Percentiles rank a stretch among this genome's conserved stretches.
Evolutionary conservation across 2,329 filamentous ascomycete genomes (phyloP).

Genomic region (Hypocreales sp.): DNA sequence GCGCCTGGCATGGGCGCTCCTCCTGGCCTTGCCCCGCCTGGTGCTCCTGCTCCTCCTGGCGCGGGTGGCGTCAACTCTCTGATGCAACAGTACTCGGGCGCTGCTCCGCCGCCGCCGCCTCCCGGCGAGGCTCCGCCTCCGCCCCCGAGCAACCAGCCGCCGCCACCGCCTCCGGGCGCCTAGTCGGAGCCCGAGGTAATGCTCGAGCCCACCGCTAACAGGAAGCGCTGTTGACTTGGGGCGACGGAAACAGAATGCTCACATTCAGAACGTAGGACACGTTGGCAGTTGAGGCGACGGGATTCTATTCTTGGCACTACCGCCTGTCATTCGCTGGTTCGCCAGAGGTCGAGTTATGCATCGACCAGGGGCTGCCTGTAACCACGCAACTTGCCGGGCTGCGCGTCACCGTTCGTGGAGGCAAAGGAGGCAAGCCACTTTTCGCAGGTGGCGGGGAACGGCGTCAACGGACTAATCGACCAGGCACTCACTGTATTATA

Average conservation of each 20-base stretch:
- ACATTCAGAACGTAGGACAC: too few relatives aligned
- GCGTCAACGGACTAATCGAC: too few relatives aligned
- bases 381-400: too few relatives aligned
- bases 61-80: conserved; percentile 46
- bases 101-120: conserved; percentile 41
- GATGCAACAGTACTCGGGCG: conserved; percentile 48
- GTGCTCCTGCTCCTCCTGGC: conserved; percentile 34
- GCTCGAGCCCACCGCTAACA: not conserved
- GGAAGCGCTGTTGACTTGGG: not conserved
- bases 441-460: too few relatives aligned
- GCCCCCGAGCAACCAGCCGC: conserved; percentile 45
- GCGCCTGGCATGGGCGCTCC: conserved; percentile 16
- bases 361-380: too few relatives aligned
- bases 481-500: too few relatives aligned
- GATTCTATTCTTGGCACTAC: too few relatives aligned
- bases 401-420: too few relatives aligned
- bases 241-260: not conserved
- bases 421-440: too few relatives aligned
- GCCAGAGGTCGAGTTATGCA: too few relatives aligned
- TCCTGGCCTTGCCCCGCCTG: conserved; percentile 24
- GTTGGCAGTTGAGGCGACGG: too few relatives aligned
- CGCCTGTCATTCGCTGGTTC: too few relatives aligned
- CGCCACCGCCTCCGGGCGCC: conserved; percentile 43
- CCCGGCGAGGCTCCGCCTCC: conserved; percentile 38
- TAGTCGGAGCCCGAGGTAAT: conserved; percentile 11